Evolutionary conservation across 139 green algal genomes (phyloP), one percentile per base, ranked within the genome.

Genomic region (Tetradesmus lagerheimii): DNA sequence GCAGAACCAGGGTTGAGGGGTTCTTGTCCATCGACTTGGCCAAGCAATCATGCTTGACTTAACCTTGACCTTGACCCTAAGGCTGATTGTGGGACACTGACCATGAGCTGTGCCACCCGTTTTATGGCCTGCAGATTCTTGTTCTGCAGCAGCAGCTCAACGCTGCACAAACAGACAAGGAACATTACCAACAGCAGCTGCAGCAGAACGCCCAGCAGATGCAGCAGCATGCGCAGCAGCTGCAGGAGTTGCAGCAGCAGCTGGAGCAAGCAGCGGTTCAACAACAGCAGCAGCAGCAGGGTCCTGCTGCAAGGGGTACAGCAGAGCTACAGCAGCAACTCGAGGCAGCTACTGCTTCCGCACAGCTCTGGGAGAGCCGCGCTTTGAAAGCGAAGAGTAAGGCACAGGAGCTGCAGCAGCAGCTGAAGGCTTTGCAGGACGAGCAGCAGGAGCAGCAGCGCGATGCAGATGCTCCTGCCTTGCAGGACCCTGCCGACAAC

Each of bases 61-160:
- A n/a, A n/a, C n/a, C n/a, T n/a, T n/a, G n/a, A n/a, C n/a, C n/a
- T n/a, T n/a, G n/a, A n/a, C n/a, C n/a, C n/a, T n/a, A n/a, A n/a
- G n/a, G n/a, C n/a, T n/a, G n/a, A n/a, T n/a, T n/a, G 45, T 57
- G 45, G 45, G 45, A 57, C 45, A 57, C n/a, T n/a, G n/a, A n/a
- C n/a, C n/a, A n/a, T n/a, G n/a, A n/a, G n/a, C 20, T 9, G 25
- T 66, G 41, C 35, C 18, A 20, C 35, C 14, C 5, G 9, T 50
- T 35, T 14, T 25, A 41, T 9, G 23, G 27, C 27, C n/a, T 74
- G 75, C 47, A 83, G 71, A 39, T 85, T 4, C 35, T 85, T 8
- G 31, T 57, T 23, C 50, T 90, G 41, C 75, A 90, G 41, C 86
- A 85, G 43, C 86, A 90, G 74, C 74, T 90, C 23, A 31, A 74